Percentiles rank a stretch among this genome's conserved stretches.
Conservation (phyloP, 208 protist genomes). For the Leishmania mexicana region DNA sequence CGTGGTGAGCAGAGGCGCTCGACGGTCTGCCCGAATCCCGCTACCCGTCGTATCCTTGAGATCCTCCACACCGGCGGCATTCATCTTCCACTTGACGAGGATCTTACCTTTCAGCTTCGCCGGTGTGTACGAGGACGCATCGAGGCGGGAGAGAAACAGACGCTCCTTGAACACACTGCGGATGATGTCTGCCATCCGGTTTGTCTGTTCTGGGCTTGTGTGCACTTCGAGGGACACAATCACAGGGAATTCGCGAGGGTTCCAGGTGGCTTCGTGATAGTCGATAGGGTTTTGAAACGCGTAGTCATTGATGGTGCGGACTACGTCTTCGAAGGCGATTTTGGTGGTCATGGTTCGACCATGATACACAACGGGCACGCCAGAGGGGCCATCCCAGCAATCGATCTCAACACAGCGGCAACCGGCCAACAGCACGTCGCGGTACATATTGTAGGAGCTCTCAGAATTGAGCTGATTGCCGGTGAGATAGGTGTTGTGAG, state of each 20-base stretch:
- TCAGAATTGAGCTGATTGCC: slow-evolving; percentile 91
- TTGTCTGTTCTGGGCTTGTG: slow-evolving; percentile 57
- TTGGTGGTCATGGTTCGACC: slow-evolving; percentile 80
- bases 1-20: slow-evolving; percentile 3
- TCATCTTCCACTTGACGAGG: slow-evolving; percentile 72
- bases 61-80: slow-evolving; percentile 39
- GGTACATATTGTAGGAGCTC: slow-evolving; percentile 61
- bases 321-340: slow-evolving; percentile 61
- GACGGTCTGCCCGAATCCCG: slow-evolving; percentile 36
- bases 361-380: slow-evolving; percentile 84
- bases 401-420: slow-evolving; percentile 89
- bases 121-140: slow-evolving; percentile 42
- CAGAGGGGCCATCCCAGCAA: slow-evolving; percentile 78
- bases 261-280: slow-evolving; percentile 11
- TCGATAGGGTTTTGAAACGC: slow-evolving; percentile 44
- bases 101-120: slow-evolving; percentile 55
- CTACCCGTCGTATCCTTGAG: slow-evolving; percentile 42
- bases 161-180: slow-evolving; percentile 1
- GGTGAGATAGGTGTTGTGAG: slow-evolving; percentile 96
- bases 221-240: slow-evolving; percentile 90
- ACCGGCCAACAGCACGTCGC: slow-evolving; percentile 55
- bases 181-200: slow-evolving; percentile 56
- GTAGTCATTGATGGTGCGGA: slow-evolving; percentile 66
- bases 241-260: slow-evolving; percentile 64
- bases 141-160: slow-evolving; percentile 28